A percentile compares a stretch with the other conserved stretches of the same genome.
Conservation (phyloP, 306 rosid species). For the Medicago ruthenica region DNA sequence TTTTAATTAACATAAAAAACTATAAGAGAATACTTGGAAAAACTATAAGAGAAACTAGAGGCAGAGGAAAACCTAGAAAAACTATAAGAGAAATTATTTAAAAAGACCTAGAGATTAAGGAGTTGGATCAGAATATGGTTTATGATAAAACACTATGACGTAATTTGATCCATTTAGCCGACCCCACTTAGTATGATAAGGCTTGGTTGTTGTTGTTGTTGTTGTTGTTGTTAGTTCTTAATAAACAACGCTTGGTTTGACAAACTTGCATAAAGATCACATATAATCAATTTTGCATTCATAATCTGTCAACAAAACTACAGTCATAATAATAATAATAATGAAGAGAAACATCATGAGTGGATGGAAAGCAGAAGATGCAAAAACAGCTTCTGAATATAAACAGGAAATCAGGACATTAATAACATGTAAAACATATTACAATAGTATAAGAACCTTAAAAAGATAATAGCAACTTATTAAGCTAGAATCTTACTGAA, state of each 20-base stretch:
- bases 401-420: not conserved
- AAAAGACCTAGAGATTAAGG: no score
- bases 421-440: conserved; percentile 20
- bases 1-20: not conserved
- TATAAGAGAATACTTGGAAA: no score
- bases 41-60: no score
- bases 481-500: conserved; percentile 20
- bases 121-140: no score
- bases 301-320: not conserved
- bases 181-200: no score
- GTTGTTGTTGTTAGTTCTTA: no score
- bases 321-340: not conserved
- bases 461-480: not conserved
- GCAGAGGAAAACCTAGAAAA: not conserved
- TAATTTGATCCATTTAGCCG: no score
- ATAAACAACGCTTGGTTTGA: conserved; percentile 15
- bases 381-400: conserved; percentile 28
- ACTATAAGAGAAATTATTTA: no score
- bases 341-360: conserved; percentile 15
- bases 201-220: no score
- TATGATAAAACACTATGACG: no score
- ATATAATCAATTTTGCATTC: conserved; percentile 19
- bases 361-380: conserved; percentile 14
- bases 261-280: not conserved
- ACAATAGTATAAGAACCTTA: conserved; percentile 6